Percentiles rank a stretch among this genome's conserved stretches.
These are phyloP conservation scores for Fremontodendron californicum DNA, from an alignment of 345 rosid genomes.

Conservation along the genomic window DNA sequence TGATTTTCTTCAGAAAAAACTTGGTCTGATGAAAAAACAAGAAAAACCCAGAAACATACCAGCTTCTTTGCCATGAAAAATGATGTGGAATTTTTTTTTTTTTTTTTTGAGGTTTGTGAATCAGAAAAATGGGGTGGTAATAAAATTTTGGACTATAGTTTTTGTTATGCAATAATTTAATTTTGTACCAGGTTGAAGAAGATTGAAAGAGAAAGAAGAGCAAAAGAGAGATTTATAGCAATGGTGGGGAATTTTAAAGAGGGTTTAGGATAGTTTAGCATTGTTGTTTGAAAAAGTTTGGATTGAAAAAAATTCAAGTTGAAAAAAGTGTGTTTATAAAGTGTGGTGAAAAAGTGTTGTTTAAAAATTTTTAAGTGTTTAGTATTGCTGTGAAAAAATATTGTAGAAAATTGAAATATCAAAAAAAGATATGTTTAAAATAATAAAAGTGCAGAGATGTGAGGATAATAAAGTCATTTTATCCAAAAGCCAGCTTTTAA, in stretches of 20 bases:
- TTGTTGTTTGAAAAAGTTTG: too few species aligned
- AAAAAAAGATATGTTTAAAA: too few species aligned
- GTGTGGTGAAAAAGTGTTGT: too few species aligned
- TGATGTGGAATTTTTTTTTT: neutral
- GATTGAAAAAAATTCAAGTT: too few species aligned
- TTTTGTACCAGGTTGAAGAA: neutral
- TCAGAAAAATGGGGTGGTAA: neutral
- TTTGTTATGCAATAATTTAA: neutral
- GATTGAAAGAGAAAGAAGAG: neutral
- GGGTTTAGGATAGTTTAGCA: too few species aligned
- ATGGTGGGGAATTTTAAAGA: neutral
- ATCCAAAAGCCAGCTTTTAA: too few species aligned
- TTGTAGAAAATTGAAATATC: too few species aligned
- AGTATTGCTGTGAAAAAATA: too few species aligned
- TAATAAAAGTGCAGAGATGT: too few species aligned
- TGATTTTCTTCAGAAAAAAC: slow-evolving; percentile 33
- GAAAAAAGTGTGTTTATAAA: too few species aligned
- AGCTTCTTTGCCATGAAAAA: slow-evolving; percentile 28
- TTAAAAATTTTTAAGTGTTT: too few species aligned
- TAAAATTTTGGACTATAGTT: neutral
- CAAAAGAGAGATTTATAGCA: neutral
- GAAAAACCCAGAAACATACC: slow-evolving; percentile 26
- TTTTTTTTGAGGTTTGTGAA: neutral
- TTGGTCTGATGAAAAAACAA: slow-evolving; percentile 23
- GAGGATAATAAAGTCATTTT: too few species aligned